Conservation (phyloP, 108 stramenopile genomes). For the Asterionellopsis glacialis region DNA sequence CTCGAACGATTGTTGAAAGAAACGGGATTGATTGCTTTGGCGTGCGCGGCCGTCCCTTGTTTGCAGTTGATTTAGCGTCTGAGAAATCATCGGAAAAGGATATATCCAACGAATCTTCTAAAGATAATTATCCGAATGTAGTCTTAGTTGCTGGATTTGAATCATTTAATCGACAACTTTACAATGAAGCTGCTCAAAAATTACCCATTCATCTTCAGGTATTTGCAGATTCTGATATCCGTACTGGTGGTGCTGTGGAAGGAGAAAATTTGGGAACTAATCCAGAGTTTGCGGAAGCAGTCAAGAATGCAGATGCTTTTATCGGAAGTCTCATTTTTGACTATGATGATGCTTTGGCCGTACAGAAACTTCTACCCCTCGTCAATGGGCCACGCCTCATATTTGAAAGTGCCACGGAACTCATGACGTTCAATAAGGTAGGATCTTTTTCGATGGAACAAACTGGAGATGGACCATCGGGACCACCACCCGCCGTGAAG, state of each 20-base stretch:
- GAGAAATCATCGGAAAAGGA: too few species aligned
- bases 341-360: constrained; percentile 57
- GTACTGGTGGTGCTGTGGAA: constrained; percentile 1
- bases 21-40: too few species aligned
- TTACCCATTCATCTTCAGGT: constrained; percentile 32
- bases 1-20: too few species aligned
- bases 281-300: constrained; percentile 45
- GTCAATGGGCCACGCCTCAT: constrained; percentile 56
- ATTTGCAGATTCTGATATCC: constrained; percentile 68
- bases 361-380: constrained; percentile 30
- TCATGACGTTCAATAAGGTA: constrained; percentile 71
- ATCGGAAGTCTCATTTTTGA: constrained; percentile 79
- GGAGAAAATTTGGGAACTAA: constrained; percentile 16
- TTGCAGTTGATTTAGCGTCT: too few species aligned
- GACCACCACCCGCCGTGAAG: constrained; percentile 82
- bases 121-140: constrained; percentile 29
- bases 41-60: too few species aligned
- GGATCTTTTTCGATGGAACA: constrained; percentile 65
- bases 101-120: too few species aligned
- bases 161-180: constrained; percentile 81
- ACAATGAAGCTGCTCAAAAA: constrained; percentile 43
- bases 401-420: constrained; percentile 83
- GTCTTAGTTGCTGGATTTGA: constrained; percentile 88
- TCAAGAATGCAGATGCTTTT: constrained; percentile 67
- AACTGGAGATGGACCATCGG: constrained; percentile 22